Conservation (phyloP, 2,329 filamentous ascomycete genomes). For the Cladosporium sp. region DNA sequence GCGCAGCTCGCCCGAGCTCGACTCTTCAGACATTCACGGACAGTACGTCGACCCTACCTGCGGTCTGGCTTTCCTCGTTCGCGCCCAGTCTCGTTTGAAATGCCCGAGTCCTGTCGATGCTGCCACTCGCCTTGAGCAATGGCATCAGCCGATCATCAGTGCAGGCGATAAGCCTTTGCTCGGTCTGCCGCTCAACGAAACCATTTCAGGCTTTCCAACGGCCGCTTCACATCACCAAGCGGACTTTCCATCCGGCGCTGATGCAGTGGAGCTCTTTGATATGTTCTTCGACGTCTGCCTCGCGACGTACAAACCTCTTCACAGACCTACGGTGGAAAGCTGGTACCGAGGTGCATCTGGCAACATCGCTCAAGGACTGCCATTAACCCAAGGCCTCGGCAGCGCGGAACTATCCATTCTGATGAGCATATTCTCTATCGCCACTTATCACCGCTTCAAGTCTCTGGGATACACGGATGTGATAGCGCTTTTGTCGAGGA, state of each 20-base stretch:
- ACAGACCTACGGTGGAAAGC: constrained; percentile 46
- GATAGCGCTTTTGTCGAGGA: constrained; percentile 16
- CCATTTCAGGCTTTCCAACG: neutral
- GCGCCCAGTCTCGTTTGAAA: constrained; percentile 59
- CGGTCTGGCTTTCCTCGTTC: constrained; percentile 52
- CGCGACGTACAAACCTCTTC: constrained; percentile 54
- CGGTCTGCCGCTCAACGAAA: constrained; percentile 22
- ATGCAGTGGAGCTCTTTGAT: constrained; percentile 41
- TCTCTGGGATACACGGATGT: constrained; percentile 40
- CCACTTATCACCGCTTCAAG: constrained; percentile 12
- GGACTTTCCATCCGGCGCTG: constrained; percentile 26
- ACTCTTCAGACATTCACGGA: constrained; percentile 46
- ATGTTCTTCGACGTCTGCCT: constrained; percentile 57
- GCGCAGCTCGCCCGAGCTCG: constrained; percentile 39
- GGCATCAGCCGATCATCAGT: constrained; percentile 39
- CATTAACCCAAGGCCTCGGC: constrained; percentile 29
- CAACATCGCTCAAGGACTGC: constrained; percentile 25
- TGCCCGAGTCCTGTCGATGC: constrained; percentile 17
- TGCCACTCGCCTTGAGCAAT: neutral
- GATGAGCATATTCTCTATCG: constrained; percentile 11
- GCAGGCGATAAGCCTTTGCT: constrained; percentile 48
- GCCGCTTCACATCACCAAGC: neutral
- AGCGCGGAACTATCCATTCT: constrained; percentile 33
- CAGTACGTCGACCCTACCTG: constrained; percentile 51
- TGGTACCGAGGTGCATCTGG: constrained; percentile 32